These are phyloP conservation scores for Crithidia acanthocephali DNA, from an alignment of 208 protist species.

Conservation along the genomic window DNA sequence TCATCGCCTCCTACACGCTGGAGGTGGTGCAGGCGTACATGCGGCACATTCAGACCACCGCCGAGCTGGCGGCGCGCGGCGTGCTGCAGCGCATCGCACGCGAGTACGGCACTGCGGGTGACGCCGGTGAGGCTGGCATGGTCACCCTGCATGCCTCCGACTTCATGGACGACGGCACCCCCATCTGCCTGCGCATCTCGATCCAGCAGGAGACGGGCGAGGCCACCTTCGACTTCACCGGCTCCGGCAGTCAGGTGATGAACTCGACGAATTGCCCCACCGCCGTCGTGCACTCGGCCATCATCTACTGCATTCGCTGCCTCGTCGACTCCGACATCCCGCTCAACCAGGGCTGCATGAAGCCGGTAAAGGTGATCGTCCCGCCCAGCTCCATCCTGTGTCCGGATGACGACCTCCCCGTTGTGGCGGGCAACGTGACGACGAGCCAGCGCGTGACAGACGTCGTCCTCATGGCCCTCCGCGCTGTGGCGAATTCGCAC, in stretches of 20 bases:
- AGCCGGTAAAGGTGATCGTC: conserved; percentile 84
- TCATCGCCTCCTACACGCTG: conserved; percentile 88
- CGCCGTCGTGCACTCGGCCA: conserved; percentile 90
- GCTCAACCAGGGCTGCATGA: conserved; percentile 95
- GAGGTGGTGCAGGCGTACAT: conserved; percentile 95
- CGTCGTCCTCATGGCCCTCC: conserved; percentile 93
- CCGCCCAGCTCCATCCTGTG: conserved; percentile 76
- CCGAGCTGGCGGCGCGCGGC: conserved; percentile 88
- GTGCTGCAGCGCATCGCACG: conserved; percentile 80
- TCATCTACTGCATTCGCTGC: conserved; percentile 96
- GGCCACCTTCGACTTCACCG: conserved; percentile 95
- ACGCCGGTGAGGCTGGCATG: neutral
- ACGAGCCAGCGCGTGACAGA: conserved; percentile 96
- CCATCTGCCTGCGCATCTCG: conserved; percentile 80
- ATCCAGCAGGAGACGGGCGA: conserved; percentile 73
- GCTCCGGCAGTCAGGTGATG: conserved; percentile 87
- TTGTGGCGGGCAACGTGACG: conserved; percentile 97
- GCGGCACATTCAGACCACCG: conserved; percentile 92
- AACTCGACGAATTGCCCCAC: conserved; percentile 94
- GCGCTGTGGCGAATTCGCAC: conserved; percentile 86
- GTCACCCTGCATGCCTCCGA: conserved; percentile 54
- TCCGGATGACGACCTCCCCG: conserved; percentile 85
- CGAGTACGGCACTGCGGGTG: conserved; percentile 38
- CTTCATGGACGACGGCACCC: conserved; percentile 96
- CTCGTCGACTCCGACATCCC: conserved; percentile 94